Evolutionary conservation across 192 early-diverging fungal genomes (phyloP).

Genomic region (Coemansia sp.): DNA sequence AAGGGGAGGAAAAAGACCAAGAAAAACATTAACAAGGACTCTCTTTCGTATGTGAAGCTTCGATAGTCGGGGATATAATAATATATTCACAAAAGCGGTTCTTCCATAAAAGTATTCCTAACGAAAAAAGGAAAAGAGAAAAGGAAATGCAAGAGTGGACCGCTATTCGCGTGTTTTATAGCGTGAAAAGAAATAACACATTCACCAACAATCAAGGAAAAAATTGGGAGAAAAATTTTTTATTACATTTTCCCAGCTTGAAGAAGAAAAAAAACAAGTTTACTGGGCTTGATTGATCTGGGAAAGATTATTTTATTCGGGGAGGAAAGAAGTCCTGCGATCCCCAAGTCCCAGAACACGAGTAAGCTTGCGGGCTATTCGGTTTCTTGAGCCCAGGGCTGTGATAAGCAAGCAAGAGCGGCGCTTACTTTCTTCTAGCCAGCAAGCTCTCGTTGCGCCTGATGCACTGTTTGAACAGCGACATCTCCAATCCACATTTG

Average conservation of each 20-base stretch:
- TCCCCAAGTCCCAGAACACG: too few relatives aligned
- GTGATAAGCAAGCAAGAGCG: too few relatives aligned
- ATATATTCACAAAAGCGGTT: constrained; percentile 46
- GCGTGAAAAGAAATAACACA: not conserved
- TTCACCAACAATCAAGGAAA: not conserved
- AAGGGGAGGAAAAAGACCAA: not conserved
- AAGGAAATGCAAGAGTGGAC: not conserved
- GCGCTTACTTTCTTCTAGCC: not conserved
- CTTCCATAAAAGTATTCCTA: constrained; percentile 56
- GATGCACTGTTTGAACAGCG: constrained; percentile 79
- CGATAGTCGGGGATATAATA: constrained; percentile 36
- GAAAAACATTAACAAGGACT: not conserved
- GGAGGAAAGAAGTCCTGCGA: too few relatives aligned
- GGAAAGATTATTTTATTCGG: too few relatives aligned
- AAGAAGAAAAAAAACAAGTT: too few relatives aligned
- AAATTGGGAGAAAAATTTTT: constrained; percentile 14
- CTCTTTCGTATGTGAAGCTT: constrained; percentile 54
- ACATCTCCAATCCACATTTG: constrained; percentile 73
- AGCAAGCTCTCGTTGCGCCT: constrained; percentile 18
- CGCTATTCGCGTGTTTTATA: not conserved
- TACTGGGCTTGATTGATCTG: too few relatives aligned
- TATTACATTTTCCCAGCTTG: not conserved
- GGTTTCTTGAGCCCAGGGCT: too few relatives aligned
- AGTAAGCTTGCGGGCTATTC: too few relatives aligned
- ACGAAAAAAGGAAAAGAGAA: constrained; percentile 24